Conservation (phyloP, 2,329 filamentous ascomycete genomes). For the Ophiocordyceps robertsii region DNA sequence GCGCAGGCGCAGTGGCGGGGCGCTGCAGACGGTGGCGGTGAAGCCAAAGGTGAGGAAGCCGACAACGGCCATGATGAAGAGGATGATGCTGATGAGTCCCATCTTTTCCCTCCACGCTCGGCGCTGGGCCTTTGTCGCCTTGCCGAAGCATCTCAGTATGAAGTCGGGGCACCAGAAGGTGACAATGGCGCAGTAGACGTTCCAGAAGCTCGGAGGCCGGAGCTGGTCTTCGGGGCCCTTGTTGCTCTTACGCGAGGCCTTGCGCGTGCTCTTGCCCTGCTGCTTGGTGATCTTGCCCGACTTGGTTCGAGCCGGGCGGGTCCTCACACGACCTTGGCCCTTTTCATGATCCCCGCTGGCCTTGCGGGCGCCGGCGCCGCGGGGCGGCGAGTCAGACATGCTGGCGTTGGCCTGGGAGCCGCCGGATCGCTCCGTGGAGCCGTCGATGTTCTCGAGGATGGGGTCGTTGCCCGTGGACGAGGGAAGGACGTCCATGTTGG, state of each 20-base stretch:
- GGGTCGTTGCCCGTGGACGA: conserved; percentile 90
- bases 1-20: conserved; percentile 57
- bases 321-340: conserved; percentile 11
- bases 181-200: conserved; percentile 82
- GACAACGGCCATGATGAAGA: conserved; percentile 75
- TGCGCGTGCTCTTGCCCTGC: conserved; percentile 25
- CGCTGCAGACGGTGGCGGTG: conserved; percentile 72
- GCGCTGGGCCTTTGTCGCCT: conserved; percentile 71
- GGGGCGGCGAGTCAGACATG: conserved; percentile 29
- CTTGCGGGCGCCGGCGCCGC: conserved; percentile 19
- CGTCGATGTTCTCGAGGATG: conserved; percentile 65
- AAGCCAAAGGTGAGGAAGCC: conserved; percentile 97
- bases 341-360: conserved; percentile 20
- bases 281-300: conserved; percentile 54
- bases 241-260: conserved; percentile 19
- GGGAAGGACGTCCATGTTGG: conserved; percentile 79
- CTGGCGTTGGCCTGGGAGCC: conserved; percentile 31
- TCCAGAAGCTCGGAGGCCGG: conserved; percentile 80
- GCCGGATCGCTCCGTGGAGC: conserved; percentile 40
- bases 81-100: conserved; percentile 86
- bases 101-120: conserved; percentile 97
- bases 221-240: conserved; percentile 46
- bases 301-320: conserved; percentile 27
- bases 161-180: conserved; percentile 93
- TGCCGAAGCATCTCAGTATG: conserved; percentile 73